Percentiles rank a stretch among this genome's conserved stretches.
phyloP scores from a whole-genome alignment of 441 rosid genomes.

The Adansonia gregorii region DNA sequence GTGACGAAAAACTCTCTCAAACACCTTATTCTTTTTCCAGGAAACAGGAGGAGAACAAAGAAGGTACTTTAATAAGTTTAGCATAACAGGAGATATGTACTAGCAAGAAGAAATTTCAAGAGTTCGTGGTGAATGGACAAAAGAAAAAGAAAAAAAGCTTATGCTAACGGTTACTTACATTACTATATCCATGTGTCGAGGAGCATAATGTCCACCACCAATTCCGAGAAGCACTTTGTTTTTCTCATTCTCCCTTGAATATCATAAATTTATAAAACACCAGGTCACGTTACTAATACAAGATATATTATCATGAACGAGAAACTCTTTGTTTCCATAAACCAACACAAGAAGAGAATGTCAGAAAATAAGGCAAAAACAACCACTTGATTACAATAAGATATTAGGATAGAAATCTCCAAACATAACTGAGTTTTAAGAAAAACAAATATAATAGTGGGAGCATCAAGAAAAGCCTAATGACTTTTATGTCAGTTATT shows the following conservation, averaged over 20 bases:
- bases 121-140: background rate
- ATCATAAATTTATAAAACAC: background rate
- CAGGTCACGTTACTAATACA: constrained; percentile 2
- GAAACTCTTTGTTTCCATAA: constrained; percentile 5
- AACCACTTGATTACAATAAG: background rate
- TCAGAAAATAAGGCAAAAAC: constrained; percentile 19
- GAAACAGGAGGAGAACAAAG: constrained; percentile 8
- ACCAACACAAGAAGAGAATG: background rate
- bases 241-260: constrained; percentile 52
- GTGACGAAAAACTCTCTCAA: background rate
- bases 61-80: background rate
- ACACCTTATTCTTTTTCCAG: background rate
- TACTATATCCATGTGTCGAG: constrained; percentile 87
- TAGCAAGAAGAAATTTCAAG: constrained; percentile 1
- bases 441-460: background rate
- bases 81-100: background rate
- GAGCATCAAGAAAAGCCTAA: constrained; percentile 1
- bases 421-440: background rate
- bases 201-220: constrained; percentile 94
- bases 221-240: constrained; percentile 78
- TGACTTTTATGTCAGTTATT: constrained; percentile 16
- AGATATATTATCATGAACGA: constrained; percentile 6
- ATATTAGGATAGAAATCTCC: background rate
- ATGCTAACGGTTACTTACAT: constrained; percentile 48
- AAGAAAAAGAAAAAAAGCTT: constrained; percentile 13